Evolutionary conservation across 1,139 yeast species (phyloP).

Genomic region (Suhomyces maxii): DNA sequence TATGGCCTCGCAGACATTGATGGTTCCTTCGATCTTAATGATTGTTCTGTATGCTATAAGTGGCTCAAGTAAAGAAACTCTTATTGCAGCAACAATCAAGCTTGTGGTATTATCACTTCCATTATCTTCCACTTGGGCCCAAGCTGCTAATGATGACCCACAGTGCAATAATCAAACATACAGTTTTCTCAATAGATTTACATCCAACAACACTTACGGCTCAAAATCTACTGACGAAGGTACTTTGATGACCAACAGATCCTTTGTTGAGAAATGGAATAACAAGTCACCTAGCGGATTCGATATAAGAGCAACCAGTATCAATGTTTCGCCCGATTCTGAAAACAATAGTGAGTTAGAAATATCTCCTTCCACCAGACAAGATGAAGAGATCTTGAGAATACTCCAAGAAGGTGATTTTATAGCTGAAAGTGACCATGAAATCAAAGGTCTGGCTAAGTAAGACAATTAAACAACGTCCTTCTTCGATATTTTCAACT

Average conservation of each 20-base stretch:
- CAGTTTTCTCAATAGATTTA: slow-evolving; percentile 19
- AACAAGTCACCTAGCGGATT: no score
- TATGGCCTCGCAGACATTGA: slow-evolving; percentile 79
- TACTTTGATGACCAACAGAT: slow-evolving; percentile 7
- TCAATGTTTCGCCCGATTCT: not conserved
- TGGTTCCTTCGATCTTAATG: slow-evolving; percentile 72
- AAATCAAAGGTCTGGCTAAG: not conserved
- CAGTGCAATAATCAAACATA: slow-evolving; percentile 26
- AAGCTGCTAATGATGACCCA: slow-evolving; percentile 50
- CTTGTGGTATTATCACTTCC: slow-evolving; percentile 68
- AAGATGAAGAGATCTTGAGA: not conserved
- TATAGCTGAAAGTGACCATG: slow-evolving; percentile 1
- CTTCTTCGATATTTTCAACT: no score
- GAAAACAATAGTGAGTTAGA: not conserved
- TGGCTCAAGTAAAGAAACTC: slow-evolving; percentile 14
- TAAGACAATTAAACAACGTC: no score
- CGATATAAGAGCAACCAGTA: not conserved
- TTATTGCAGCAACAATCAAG: slow-evolving; percentile 26
- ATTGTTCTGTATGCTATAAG: slow-evolving; percentile 45
- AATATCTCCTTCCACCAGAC: not conserved
- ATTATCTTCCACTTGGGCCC: slow-evolving; percentile 85
- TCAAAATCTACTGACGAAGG: slow-evolving; percentile 10
- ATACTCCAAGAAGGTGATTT: slow-evolving; percentile 1
- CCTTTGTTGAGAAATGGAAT: not conserved
- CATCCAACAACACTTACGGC: slow-evolving; percentile 4